phyloP scores from a whole-genome alignment of 2,329 filamentous ascomycete species.

The Fusarium devonianum region DNA sequence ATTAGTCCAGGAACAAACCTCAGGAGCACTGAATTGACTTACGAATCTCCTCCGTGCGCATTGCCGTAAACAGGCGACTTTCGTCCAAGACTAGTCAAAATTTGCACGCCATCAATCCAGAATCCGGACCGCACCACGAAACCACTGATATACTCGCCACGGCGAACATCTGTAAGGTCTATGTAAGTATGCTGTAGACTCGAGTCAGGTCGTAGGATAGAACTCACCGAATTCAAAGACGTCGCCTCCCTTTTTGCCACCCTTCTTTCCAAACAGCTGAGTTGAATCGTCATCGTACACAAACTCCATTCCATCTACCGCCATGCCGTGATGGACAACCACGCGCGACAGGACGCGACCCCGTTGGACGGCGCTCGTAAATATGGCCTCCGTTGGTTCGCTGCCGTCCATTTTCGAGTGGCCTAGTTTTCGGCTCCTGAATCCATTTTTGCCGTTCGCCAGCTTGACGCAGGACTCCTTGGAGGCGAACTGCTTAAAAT shows the following conservation, averaged over 20 bases:
- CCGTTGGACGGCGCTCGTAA: conserved; percentile 71
- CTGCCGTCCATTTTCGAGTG: conserved; percentile 74
- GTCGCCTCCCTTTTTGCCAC: conserved; percentile 73
- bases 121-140: conserved; percentile 82
- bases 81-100: conserved; percentile 87
- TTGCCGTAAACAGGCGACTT: conserved; percentile 89
- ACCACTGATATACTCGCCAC: conserved; percentile 85
- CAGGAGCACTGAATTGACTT: conserved; percentile 51
- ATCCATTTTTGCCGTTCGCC: conserved; percentile 73
- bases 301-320: conserved; percentile 89
- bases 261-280: conserved; percentile 85
- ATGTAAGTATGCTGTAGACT: conserved; percentile 21
- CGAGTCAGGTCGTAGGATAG: background rate
- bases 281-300: conserved; percentile 85
- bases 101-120: conserved; percentile 88
- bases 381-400: conserved; percentile 74
- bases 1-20: conserved; percentile 27
- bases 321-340: conserved; percentile 77
- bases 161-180: conserved; percentile 73
- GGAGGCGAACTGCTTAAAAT: conserved; percentile 73
- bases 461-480: conserved; percentile 79
- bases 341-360: conserved; percentile 79
- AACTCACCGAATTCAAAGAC: conserved; percentile 78
- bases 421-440: conserved; percentile 77
- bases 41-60: conserved; percentile 79